These are phyloP conservation scores for Ophiostoma himal-ulmi DNA, from an alignment of 2,329 filamentous ascomycete genomes.

Conservation along the genomic window DNA sequence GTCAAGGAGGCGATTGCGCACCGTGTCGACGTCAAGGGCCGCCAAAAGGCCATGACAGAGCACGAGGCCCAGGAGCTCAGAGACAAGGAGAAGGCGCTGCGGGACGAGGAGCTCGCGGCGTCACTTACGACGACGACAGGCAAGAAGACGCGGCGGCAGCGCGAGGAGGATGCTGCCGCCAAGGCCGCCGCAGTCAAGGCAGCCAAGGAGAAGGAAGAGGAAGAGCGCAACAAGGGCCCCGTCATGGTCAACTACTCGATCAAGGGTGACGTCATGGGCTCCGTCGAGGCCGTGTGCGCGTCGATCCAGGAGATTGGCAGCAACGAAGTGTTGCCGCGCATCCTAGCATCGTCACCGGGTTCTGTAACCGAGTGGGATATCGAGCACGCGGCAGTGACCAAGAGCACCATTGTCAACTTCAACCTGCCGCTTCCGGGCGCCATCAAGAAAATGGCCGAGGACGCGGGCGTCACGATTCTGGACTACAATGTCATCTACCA, in stretches of 20 bases:
- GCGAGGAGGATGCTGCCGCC: slow-evolving; percentile 28
- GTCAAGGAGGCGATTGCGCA: slow-evolving; percentile 67
- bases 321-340: slow-evolving; percentile 69
- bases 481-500: slow-evolving; percentile 85
- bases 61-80: slow-evolving; percentile 67
- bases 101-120: neutral
- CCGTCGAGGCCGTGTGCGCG: slow-evolving; percentile 81
- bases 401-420: slow-evolving; percentile 77
- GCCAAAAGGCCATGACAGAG: slow-evolving; percentile 69
- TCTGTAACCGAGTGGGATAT: slow-evolving; percentile 79
- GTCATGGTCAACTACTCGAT: slow-evolving; percentile 71
- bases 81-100: slow-evolving; percentile 3
- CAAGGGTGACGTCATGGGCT: slow-evolving; percentile 90
- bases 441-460: slow-evolving; percentile 64
- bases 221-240: slow-evolving; percentile 32
- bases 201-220: slow-evolving; percentile 32
- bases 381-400: slow-evolving; percentile 73
- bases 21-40: slow-evolving; percentile 64
- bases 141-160: slow-evolving; percentile 2
- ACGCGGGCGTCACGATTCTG: slow-evolving; percentile 67
- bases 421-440: slow-evolving; percentile 64
- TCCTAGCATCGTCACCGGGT: slow-evolving; percentile 74
- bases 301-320: slow-evolving; percentile 74
- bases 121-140: neutral
- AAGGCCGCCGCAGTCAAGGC: slow-evolving; percentile 36